Evolutionary conservation across 2,329 filamentous ascomycete species (phyloP), one percentile per base, ranked within the genome.

Genomic region (Claviceps maximensis): DNA sequence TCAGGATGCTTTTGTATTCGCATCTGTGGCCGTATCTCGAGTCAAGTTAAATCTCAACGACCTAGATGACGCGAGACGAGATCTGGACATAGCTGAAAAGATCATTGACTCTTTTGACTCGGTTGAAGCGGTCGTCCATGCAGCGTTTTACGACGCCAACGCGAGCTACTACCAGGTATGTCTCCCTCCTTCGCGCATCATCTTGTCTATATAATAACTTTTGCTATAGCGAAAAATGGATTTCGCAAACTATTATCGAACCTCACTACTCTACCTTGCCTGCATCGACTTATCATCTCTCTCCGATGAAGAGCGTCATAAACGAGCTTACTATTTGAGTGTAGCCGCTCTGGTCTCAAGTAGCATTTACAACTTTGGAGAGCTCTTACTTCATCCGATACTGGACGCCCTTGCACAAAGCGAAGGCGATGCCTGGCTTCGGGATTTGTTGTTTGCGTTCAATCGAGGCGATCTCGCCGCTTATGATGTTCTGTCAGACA

Each of bases 281-380:
- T 98, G 93, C 71, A 87, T 98, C 65, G 86, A 96, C 62, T 73
- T 96, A 58, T 77, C 82, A 55, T 79, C 86, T 53, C 77, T 98
- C 54, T 77, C 83, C 45, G 73, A 82, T 52, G 75, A 79, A 52
- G 90, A 98, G 68, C 85, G 87, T 62, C 84, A 84, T 67, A 79
- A 79, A 55, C 84, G 91, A 61, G 93, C 93, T 46, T 95, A 95
- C 72, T 89, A 96, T 68, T 83, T 98, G 57, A 87, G 87, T 64
- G 84, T 97, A 52, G 89, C 93, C 29, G 93, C 93, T 10, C 79
- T 98, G 9, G 87, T 96, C 41, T 96, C 90, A 50, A 87, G 91
- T 64, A 88, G 83, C 63, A 98, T 97, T 73, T 97, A 98, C 81
- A 98, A 98, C 76, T 98, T 98, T 62, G 93, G 93, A 69, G 93